Conservation (phyloP, 352 stramenopile species). For the Globisporangium parvum region DNA sequence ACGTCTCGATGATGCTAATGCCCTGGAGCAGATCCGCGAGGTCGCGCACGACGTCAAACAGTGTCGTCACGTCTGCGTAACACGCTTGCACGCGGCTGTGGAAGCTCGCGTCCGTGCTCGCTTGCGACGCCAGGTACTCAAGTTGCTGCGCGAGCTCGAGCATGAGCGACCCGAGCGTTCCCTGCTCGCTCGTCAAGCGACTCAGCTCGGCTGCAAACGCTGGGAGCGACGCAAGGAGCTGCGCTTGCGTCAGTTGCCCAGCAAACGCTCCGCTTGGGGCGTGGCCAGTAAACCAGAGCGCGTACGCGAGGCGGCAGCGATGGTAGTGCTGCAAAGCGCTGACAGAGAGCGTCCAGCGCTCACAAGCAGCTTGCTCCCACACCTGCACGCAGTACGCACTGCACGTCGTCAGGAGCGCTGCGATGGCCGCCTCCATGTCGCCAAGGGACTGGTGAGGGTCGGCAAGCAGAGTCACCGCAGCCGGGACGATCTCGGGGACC, state of each 20-base stretch:
- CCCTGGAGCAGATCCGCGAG: slow-evolving; percentile 48
- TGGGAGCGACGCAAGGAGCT: slow-evolving; percentile 36
- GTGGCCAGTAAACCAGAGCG: slow-evolving; percentile 22
- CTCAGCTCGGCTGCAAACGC: slow-evolving; percentile 32
- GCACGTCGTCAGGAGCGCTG: slow-evolving; percentile 6
- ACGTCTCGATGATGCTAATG: slow-evolving; percentile 43
- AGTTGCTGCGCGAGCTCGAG: slow-evolving; percentile 49
- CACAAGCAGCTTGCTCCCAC: slow-evolving; percentile 1
- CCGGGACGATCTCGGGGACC: slow-evolving; percentile 31
- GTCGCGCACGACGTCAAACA: slow-evolving; percentile 35
- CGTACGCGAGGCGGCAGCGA: slow-evolving; percentile 32
- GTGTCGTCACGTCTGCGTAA: slow-evolving; percentile 23
- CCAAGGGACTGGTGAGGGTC: slow-evolving; percentile 1
- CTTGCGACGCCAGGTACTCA: slow-evolving; percentile 35
- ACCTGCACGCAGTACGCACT: not conserved
- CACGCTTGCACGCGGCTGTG: slow-evolving; percentile 28
- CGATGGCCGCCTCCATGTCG: slow-evolving; percentile 1
- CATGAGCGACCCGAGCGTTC: slow-evolving; percentile 22
- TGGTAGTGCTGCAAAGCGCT: slow-evolving; percentile 14
- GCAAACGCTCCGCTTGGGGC: slow-evolving; percentile 4
- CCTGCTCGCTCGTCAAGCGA: slow-evolving; percentile 28
- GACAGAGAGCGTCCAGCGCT: slow-evolving; percentile 7
- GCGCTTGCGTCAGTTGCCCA: slow-evolving; percentile 19
- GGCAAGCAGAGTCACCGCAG: slow-evolving; percentile 11
- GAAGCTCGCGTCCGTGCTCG: slow-evolving; percentile 16